A percentile compares a stretch with the other conserved stretches of the same genome.
phyloP scores from a whole-genome alignment of 495 filamentous ascomycete species.

The Podospora comata region DNA sequence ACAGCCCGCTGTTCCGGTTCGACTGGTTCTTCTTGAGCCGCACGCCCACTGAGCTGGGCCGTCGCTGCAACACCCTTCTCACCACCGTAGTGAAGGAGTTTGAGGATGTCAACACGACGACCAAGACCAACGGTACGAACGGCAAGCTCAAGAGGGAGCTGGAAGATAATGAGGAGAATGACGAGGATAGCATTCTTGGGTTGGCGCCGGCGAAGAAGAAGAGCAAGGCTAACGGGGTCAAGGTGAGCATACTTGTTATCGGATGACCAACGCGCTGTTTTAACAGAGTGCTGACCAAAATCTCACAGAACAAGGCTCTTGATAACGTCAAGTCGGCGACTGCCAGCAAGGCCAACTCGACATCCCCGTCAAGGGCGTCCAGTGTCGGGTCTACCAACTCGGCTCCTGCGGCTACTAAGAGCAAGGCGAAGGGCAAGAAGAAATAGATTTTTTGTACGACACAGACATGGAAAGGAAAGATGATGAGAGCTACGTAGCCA shows the following conservation, averaged over 20 bases:
- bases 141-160: slow-evolving; percentile 72
- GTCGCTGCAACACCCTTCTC: slow-evolving; percentile 89
- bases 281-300: slow-evolving; percentile 22
- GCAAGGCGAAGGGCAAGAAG: slow-evolving; percentile 55
- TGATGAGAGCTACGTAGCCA: not conserved
- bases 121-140: slow-evolving; percentile 59
- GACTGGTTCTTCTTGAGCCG: slow-evolving; percentile 99
- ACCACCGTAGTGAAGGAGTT: slow-evolving; percentile 94
- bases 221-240: slow-evolving; percentile 71
- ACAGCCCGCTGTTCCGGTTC: slow-evolving; percentile 92
- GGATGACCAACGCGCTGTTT: not conserved
- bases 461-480: not conserved
- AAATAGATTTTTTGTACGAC: slow-evolving; percentile 35
- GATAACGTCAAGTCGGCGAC: slow-evolving; percentile 58
- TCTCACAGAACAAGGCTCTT: slow-evolving; percentile 56
- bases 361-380: slow-evolving; percentile 53
- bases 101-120: slow-evolving; percentile 55
- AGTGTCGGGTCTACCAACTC: slow-evolving; percentile 51
- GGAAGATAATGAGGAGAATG: slow-evolving; percentile 69
- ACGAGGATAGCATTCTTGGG: slow-evolving; percentile 70
- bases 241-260: slow-evolving; percentile 41
- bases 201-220: slow-evolving; percentile 88
- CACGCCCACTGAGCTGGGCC: slow-evolving; percentile 86
- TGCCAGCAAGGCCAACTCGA: slow-evolving; percentile 54
- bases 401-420: slow-evolving; percentile 38